phyloP scores from a whole-genome alignment of 768 basidiomycete genomes.

The Rhizopogon sp. region DNA sequence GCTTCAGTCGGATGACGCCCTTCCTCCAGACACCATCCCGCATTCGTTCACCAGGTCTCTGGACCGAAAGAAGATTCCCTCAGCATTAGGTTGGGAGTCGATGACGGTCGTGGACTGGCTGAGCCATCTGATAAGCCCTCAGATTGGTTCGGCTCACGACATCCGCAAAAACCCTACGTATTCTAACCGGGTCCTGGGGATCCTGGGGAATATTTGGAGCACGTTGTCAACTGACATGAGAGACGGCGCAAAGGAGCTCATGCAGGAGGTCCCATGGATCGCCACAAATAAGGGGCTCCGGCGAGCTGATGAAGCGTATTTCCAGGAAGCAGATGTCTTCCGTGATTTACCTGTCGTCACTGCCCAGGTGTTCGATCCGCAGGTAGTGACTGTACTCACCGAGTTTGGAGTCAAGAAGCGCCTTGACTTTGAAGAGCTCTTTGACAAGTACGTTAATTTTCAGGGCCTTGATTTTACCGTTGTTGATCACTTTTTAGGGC shows the following conservation, averaged over 20 bases:
- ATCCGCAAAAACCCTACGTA: conserved; percentile 58
- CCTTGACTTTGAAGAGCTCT: conserved; percentile 83
- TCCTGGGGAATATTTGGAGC: conserved; percentile 50
- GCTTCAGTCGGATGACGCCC: conserved; percentile 70
- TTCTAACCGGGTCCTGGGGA: conserved; percentile 66
- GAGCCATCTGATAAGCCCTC: conserved; percentile 45
- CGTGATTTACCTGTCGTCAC: conserved; percentile 73
- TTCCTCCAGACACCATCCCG: conserved; percentile 72
- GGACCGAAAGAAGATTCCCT: conserved; percentile 39
- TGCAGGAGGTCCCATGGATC: conserved; percentile 54
- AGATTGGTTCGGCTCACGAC: conserved; percentile 47
- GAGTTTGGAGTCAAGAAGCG: conserved; percentile 73
- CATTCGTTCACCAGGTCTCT: conserved; percentile 55
- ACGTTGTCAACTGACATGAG: conserved; percentile 47
- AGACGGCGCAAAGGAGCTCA: conserved; percentile 39
- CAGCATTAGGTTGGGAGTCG: conserved; percentile 74
- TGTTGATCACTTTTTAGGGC: conserved; percentile 39
- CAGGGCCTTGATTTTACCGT: background rate
- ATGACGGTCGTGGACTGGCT: conserved; percentile 72
- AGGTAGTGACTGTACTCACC: conserved; percentile 57
- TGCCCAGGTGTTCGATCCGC: conserved; percentile 39
- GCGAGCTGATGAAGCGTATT: conserved; percentile 68
- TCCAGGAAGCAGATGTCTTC: conserved; percentile 85
- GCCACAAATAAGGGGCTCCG: conserved; percentile 74
- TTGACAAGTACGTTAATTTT: conserved; percentile 50